phyloP scores from a whole-genome alignment of 371 early-diverging fungal genomes.

The Mucor saturninus region DNA sequence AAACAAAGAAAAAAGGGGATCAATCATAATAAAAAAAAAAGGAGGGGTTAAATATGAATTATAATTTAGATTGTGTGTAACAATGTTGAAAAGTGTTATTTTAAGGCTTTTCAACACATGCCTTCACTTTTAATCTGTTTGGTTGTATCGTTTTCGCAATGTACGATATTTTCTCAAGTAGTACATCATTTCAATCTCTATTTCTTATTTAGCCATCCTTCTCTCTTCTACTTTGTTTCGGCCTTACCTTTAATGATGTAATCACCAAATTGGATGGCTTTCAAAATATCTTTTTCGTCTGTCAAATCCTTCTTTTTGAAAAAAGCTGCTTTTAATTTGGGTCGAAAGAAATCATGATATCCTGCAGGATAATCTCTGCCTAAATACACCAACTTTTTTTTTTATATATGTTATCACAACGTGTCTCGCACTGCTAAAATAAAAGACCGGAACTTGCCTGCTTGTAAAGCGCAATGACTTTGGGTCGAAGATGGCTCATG shows the following conservation, averaged over 20 bases:
- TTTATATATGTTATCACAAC: neutral
- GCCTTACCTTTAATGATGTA: conserved; percentile 64
- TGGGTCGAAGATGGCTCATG: conserved; percentile 39
- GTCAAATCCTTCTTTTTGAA: conserved; percentile 63
- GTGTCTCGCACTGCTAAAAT: too few relatives aligned
- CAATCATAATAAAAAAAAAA: conserved; percentile 2
- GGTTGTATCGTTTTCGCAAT: conserved; percentile 63
- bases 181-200: conserved; percentile 77
- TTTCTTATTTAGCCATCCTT: neutral
- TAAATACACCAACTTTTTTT: conserved; percentile 57
- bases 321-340: conserved; percentile 67
- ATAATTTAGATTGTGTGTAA: conserved; percentile 26
- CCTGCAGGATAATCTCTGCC: conserved; percentile 70
- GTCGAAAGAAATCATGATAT: conserved; percentile 59
- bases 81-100: conserved; percentile 20
- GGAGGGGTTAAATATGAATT: conserved; percentile 3
- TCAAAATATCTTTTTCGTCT: conserved; percentile 62
- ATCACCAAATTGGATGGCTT: conserved; percentile 66
- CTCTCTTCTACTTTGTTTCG: neutral
- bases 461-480: conserved; percentile 59
- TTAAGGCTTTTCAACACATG: conserved; percentile 34
- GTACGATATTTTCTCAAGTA: conserved; percentile 76
- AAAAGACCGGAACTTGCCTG: too few relatives aligned
- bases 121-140: conserved; percentile 19
- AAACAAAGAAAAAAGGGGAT: neutral